A percentile compares a stretch with the other conserved stretches of the same genome.
Evolutionary conservation across 2,329 filamentous ascomycete genomes (phyloP).

Genomic region (Dichotomopilus funicola): DNA sequence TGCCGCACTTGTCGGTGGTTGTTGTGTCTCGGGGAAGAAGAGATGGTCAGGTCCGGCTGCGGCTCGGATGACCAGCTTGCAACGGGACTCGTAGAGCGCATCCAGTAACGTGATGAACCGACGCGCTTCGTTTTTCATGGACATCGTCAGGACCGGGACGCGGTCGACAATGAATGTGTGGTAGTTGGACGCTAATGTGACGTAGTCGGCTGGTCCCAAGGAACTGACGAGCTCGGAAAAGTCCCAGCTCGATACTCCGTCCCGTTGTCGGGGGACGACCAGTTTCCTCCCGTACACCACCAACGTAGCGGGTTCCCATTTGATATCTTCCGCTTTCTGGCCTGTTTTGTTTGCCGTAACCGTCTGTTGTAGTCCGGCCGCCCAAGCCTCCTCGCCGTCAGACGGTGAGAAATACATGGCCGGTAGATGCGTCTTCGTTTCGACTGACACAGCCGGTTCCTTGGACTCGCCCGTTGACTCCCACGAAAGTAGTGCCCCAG

Average conservation of each 20-base stretch:
- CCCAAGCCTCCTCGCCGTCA: constrained; percentile 28
- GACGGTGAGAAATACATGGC: constrained; percentile 22
- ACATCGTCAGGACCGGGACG: constrained; percentile 58
- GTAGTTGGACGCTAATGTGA: constrained; percentile 71
- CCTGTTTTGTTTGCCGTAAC: neutral
- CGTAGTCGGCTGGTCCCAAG: constrained; percentile 76
- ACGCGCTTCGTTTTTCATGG: constrained; percentile 73
- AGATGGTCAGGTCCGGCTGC: constrained; percentile 62
- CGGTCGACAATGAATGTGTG: constrained; percentile 70
- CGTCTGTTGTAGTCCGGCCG: neutral
- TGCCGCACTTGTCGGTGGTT: neutral
- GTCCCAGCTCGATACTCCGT: constrained; percentile 56
- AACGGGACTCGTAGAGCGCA: constrained; percentile 74
- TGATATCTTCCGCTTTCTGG: too few relatives aligned
- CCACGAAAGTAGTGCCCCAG: neutral
- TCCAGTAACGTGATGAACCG: constrained; percentile 76
- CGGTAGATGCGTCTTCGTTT: constrained; percentile 11
- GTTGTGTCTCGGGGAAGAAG: constrained; percentile 62
- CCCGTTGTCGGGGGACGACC: constrained; percentile 49
- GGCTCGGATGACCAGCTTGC: constrained; percentile 65
- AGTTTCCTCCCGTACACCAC: constrained; percentile 60
- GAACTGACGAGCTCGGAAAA: constrained; percentile 62
- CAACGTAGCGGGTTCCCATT: constrained; percentile 39
- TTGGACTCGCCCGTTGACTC: neutral
- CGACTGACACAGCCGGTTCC: constrained; percentile 16